Conservation (phyloP, 345 rosid species). For the Camelina sativa region DNA sequence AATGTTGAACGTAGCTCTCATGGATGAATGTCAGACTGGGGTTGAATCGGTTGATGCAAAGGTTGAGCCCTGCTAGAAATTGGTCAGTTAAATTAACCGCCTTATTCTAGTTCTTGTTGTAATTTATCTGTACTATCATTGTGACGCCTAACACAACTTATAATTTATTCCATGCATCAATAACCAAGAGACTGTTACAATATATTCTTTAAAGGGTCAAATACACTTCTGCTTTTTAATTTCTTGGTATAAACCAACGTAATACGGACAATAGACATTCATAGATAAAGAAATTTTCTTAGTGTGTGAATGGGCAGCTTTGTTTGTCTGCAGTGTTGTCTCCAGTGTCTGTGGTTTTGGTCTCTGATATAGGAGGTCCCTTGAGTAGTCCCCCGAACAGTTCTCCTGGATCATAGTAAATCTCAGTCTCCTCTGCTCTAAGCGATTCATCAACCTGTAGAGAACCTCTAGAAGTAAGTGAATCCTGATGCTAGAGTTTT, state of each 20-base stretch:
- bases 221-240: conserved; percentile 32
- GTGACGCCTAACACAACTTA: conserved; percentile 17
- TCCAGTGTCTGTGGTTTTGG: conserved; percentile 27
- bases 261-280: neutral
- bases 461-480: conserved; percentile 32
- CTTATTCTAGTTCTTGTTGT: conserved; percentile 28
- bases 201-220: conserved; percentile 19
- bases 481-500: conserved; percentile 20
- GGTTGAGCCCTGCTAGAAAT: conserved; percentile 51
- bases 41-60: conserved; percentile 48
- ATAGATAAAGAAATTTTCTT: conserved; percentile 11
- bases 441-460: conserved; percentile 71
- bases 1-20: conserved; percentile 80
- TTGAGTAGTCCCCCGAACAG: conserved; percentile 66
- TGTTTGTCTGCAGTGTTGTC: conserved; percentile 40
- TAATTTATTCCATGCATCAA: conserved; percentile 34
- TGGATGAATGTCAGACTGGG: conserved; percentile 69
- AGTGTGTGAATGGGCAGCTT: conserved; percentile 45
- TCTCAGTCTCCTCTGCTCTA: conserved; percentile 68
- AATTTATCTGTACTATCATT: conserved; percentile 31
- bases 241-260: conserved; percentile 6
- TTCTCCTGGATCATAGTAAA: conserved; percentile 72
- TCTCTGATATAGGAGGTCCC: conserved; percentile 42
- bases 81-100: conserved; percentile 33
- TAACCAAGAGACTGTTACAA: conserved; percentile 21